Percentiles rank a stretch among this genome's conserved stretches.
These are phyloP conservation scores for Senecio squalidus DNA, from an alignment of 140 eudicot genomes.

Conservation along the genomic window DNA sequence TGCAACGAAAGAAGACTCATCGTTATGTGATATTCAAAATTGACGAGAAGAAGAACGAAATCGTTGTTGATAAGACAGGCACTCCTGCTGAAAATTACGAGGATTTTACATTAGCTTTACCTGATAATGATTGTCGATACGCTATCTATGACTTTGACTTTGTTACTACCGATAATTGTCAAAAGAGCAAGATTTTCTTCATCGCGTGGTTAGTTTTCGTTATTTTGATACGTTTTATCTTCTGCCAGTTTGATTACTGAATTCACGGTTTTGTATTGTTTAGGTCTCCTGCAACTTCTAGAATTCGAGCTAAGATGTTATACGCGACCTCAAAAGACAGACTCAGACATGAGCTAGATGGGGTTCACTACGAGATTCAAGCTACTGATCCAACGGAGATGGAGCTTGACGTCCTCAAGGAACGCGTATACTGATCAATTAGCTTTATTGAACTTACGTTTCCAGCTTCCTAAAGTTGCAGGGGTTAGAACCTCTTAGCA, in stretches of 20 bases:
- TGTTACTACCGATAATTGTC: constrained; percentile 76
- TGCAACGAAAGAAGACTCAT: constrained; percentile 67
- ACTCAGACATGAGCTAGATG: constrained; percentile 60
- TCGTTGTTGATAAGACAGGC: constrained; percentile 79
- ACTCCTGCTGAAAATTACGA: constrained; percentile 71
- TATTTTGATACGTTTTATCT: neutral
- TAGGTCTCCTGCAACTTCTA: constrained; percentile 72
- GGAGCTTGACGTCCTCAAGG: constrained; percentile 59
- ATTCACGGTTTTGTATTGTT: constrained; percentile 5
- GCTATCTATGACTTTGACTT: constrained; percentile 78
- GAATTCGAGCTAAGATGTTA: constrained; percentile 73
- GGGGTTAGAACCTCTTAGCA: constrained; percentile 15
- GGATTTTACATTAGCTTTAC: constrained; percentile 64
- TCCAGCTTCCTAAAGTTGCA: constrained; percentile 13
- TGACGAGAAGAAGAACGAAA: constrained; percentile 81
- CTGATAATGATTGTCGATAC: constrained; percentile 72
- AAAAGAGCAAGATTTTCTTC: constrained; percentile 91
- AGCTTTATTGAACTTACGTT: constrained; percentile 15
- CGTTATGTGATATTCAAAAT: constrained; percentile 70
- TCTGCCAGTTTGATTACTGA: neutral
- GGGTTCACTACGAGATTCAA: constrained; percentile 68
- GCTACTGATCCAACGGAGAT: constrained; percentile 67
- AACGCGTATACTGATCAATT: constrained; percentile 35
- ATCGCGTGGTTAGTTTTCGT: constrained; percentile 56
- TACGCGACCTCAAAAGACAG: constrained; percentile 75